Base-by-base conservation (phyloP, 2,329 filamentous ascomycete genomes). In the Aureobasidium pullulans region DNA sequence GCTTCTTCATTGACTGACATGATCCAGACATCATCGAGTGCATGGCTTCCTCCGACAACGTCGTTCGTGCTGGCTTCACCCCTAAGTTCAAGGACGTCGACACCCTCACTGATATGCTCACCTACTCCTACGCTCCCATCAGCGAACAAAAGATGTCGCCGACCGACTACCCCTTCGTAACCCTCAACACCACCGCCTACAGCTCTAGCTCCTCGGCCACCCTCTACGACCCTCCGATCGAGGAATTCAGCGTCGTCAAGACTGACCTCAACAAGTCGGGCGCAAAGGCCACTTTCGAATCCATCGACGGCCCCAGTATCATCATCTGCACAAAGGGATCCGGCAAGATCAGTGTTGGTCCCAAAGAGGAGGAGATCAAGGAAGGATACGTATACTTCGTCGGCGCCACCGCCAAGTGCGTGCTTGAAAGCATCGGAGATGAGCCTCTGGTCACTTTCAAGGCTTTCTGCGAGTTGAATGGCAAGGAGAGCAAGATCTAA, bases 21-120 rank as follows among this genome's bases (percentile, higher is more conserved):
- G n/a, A 8, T 6, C 5, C 28, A 76, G 93, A 99, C 70, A 96
- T 99, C 66, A 91, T 99, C 71, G 94, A 99, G 76, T 99, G 94
- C 79, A 99, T 99, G 94, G 94, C 94, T 0, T 88, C 90, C 8
- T 96, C 90, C n/a, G 94, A 99, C 81, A 99, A 99, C 66, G 94
- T 99, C 37, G 92, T 99, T 54, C 90, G 94, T 59, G 94, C 94
- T 0, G 94, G 94, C 44, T 94, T 99, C 75, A 99, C 94, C 0
- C 94, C 94, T 59, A 99, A 99, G 73, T 99, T 96, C 82, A 96
- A 97, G 77, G 94, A 99, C 67, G 90, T 97, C 23, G 77, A 85
- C 57, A 97, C 91, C 0, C 80, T 99, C 10, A 90, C 93, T 36
- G 81, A 85, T 62, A 96, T 96, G 86, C 78, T 99, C 65, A 99